Evolutionary conservation across 768 basidiomycete genomes (phyloP).

Genomic region (Podaxis pistillaris): DNA sequence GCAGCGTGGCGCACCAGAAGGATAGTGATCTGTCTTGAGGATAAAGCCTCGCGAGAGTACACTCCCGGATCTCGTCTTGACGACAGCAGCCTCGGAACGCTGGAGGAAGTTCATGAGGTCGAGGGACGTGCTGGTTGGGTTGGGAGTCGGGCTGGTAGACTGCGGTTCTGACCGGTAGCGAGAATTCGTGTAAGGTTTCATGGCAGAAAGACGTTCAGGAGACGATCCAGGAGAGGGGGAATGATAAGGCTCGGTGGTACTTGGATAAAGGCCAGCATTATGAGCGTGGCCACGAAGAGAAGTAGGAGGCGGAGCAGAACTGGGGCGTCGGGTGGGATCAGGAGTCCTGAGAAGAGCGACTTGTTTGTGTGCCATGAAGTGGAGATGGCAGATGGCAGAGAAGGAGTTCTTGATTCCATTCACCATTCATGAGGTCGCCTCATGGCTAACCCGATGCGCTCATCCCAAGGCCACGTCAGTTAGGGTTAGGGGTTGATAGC

Average conservation of each 20-base stretch:
- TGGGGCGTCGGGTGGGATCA: not conserved
- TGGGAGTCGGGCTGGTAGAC: not conserved
- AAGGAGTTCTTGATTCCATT: too few species aligned
- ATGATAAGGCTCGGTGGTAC: not conserved
- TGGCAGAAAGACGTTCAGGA: not conserved
- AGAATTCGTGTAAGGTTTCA: not conserved
- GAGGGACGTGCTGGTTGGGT: conserved; percentile 29
- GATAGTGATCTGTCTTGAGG: conserved; percentile 90
- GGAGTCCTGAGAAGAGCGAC: not conserved
- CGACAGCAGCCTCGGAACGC: conserved; percentile 68
- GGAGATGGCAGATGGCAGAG: too few species aligned
- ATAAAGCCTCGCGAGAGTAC: conserved; percentile 89
- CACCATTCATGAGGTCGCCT: not conserved
- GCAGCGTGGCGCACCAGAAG: conserved; percentile 50
- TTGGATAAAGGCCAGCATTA: not conserved
- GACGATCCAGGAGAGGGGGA: not conserved
- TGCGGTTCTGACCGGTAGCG: not conserved
- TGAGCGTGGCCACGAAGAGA: not conserved
- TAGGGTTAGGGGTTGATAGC: conserved; percentile 19
- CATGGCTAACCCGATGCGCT: not conserved
- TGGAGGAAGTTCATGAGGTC: conserved; percentile 65
- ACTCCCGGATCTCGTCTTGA: conserved; percentile 80
- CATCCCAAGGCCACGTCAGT: not conserved
- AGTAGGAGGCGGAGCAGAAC: conserved; percentile 3
- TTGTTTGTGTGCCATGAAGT: conserved; percentile 9